Percentiles rank a stretch among this genome's conserved stretches.
phyloP scores from a whole-genome alignment of 768 basidiomycete species.

The Lanmaoa rubissima region DNA sequence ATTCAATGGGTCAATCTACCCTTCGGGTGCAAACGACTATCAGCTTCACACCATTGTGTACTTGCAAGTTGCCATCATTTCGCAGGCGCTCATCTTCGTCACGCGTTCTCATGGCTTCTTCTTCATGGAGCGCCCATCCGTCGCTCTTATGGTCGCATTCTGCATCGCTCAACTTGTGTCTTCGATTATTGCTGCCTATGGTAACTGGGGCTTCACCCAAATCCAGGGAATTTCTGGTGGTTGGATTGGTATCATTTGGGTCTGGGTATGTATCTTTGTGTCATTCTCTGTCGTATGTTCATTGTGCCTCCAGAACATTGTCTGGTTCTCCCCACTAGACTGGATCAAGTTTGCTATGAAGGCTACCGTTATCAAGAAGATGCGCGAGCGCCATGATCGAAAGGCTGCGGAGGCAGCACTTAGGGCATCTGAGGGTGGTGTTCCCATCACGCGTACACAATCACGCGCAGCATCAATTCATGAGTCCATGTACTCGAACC shows the following conservation, averaged over 20 bases:
- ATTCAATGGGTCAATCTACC: slow-evolving; percentile 36
- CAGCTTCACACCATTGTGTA: slow-evolving; percentile 88
- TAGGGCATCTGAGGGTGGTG: slow-evolving; percentile 35
- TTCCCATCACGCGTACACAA: slow-evolving; percentile 82
- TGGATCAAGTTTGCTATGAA: slow-evolving; percentile 97
- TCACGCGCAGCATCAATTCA: slow-evolving; percentile 89
- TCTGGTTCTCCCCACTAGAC: slow-evolving; percentile 96
- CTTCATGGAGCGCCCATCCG: slow-evolving; percentile 95
- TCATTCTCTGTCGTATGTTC: slow-evolving; percentile 2
- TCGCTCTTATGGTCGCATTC: slow-evolving; percentile 88
- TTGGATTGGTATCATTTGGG: slow-evolving; percentile 98
- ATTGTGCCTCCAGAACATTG: slow-evolving; percentile 62
- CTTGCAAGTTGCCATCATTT: slow-evolving; percentile 98
- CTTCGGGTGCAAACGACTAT: slow-evolving; percentile 50
- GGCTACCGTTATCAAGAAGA: slow-evolving; percentile 81
- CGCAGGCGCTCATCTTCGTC: slow-evolving; percentile 95
- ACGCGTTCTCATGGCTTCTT: slow-evolving; percentile 94
- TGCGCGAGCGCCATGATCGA: slow-evolving; percentile 63
- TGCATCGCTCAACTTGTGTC: slow-evolving; percentile 91
- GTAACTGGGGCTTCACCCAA: slow-evolving; percentile 90
- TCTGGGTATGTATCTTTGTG: slow-evolving; percentile 65
- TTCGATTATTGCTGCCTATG: slow-evolving; percentile 93
- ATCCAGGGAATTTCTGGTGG: slow-evolving; percentile 80
- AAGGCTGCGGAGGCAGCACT: slow-evolving; percentile 41
- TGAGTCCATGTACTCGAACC: slow-evolving; percentile 92